A percentile compares a stretch with the other conserved stretches of the same genome.
Conservation (phyloP, 2,329 filamentous ascomycete species). For the Fusarium sulawesiense region DNA sequence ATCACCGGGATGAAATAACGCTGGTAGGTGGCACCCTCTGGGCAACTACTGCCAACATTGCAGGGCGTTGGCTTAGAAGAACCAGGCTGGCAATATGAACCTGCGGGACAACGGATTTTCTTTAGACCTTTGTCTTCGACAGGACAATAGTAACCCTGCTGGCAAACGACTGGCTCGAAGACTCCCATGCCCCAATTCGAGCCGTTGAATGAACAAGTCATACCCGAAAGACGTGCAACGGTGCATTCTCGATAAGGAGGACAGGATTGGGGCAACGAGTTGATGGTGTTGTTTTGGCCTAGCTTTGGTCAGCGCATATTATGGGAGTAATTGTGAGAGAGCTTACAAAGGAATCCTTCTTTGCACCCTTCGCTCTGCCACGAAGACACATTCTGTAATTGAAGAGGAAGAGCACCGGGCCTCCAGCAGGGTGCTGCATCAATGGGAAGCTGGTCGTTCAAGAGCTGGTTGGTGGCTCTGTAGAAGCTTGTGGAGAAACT, state of each 20-base stretch:
- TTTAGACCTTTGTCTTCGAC: slow-evolving; percentile 49
- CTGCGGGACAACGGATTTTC: slow-evolving; percentile 57
- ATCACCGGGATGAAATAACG: slow-evolving; percentile 57
- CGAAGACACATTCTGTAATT: slow-evolving; percentile 52
- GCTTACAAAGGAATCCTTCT: slow-evolving; percentile 57
- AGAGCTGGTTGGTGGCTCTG: slow-evolving; percentile 44
- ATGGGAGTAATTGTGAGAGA: not conserved
- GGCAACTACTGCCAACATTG: slow-evolving; percentile 58
- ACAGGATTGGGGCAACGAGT: slow-evolving; percentile 59
- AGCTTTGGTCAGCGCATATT: not conserved
- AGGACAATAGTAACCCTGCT: slow-evolving; percentile 62
- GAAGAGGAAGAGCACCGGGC: slow-evolving; percentile 54
- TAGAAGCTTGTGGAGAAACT: slow-evolving; percentile 57
- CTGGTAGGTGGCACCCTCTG: slow-evolving; percentile 56
- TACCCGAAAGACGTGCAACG: slow-evolving; percentile 50
- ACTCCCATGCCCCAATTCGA: slow-evolving; percentile 57
- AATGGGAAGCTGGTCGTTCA: slow-evolving; percentile 46
- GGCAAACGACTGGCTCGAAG: slow-evolving; percentile 64
- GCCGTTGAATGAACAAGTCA: slow-evolving; percentile 49
- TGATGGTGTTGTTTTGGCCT: slow-evolving; percentile 60
- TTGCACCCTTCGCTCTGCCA: slow-evolving; percentile 55
- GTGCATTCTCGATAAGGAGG: slow-evolving; percentile 55
- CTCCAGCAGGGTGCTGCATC: slow-evolving; percentile 56
- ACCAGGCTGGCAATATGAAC: slow-evolving; percentile 64
- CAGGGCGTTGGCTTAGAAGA: slow-evolving; percentile 61